These are phyloP conservation scores for Eucalyptus grandis DNA, from an alignment of 345 rosid species.

Conservation along the genomic window DNA sequence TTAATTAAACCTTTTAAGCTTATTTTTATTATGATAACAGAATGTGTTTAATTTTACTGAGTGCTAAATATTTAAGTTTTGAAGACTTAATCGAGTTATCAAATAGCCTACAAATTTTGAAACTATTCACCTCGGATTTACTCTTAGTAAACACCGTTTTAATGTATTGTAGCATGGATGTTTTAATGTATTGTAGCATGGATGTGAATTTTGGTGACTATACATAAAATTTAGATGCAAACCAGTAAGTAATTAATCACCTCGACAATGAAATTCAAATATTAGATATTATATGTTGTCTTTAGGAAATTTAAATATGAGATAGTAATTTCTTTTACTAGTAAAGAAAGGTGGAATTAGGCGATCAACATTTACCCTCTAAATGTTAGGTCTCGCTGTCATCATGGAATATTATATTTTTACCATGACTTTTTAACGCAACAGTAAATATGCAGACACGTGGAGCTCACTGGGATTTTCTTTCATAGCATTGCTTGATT, in stretches of 20 bases:
- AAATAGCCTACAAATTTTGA: no score
- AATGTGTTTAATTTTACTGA: no score
- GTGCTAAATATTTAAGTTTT: background rate
- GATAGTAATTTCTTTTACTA: no score
- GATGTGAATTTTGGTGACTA: background rate
- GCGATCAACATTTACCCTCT: background rate
- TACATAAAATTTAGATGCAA: no score
- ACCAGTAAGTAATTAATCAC: no score
- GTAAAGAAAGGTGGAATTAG: rapidly evolving
- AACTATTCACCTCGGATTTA: background rate
- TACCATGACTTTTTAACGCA: no score
- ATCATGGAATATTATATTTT: background rate
- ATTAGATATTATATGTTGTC: no score
- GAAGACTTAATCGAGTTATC: background rate
- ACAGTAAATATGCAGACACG: rapidly evolving
- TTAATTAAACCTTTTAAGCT: background rate
- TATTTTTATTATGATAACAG: no score
- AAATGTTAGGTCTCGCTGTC: no score
- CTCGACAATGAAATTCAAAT: no score
- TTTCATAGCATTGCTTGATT: no score
- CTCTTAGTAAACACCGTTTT: background rate
- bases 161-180: background rate
- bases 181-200: background rate
- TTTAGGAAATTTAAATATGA: no score
- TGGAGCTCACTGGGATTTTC: background rate